These are phyloP conservation scores for Gentiana straminea DNA, from an alignment of 257 asterid genomes.

Conservation along the genomic window DNA sequence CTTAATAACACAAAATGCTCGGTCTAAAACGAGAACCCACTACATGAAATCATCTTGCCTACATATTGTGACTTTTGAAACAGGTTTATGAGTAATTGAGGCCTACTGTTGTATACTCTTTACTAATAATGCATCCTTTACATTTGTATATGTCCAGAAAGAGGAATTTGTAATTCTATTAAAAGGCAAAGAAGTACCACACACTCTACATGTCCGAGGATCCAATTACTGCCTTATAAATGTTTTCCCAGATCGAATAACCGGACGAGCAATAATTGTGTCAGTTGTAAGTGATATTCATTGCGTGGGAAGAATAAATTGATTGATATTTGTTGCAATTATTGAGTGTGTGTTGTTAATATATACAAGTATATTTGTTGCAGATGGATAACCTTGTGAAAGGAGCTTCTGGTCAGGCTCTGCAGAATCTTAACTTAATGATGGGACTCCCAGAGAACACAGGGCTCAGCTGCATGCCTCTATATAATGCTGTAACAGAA, in stretches of 20 bases:
- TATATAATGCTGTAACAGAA: background rate
- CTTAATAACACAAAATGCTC: background rate
- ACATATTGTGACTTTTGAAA: no score
- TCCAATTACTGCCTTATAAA: slow-evolving; percentile 87
- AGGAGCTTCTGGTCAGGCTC: slow-evolving; percentile 92
- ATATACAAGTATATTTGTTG: slow-evolving; percentile 4
- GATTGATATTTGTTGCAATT: no score
- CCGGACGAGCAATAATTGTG: slow-evolving; percentile 80
- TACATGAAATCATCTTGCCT: no score
- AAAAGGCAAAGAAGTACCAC: slow-evolving; percentile 62
- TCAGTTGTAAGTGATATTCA: slow-evolving; percentile 50
- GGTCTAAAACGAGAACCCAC: no score
- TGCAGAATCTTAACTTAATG: slow-evolving; percentile 88
- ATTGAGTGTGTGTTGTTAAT: no score
- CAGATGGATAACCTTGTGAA: slow-evolving; percentile 91
- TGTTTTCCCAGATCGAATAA: slow-evolving; percentile 81
- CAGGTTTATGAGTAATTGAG: no score
- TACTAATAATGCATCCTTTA: no score
- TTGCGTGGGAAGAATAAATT: no score
- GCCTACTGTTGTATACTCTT: no score
- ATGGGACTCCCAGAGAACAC: slow-evolving; percentile 77
- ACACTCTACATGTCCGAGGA: slow-evolving; percentile 81
- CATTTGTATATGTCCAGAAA: slow-evolving; percentile 31
- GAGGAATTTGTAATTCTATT: slow-evolving; percentile 69
- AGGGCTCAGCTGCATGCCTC: slow-evolving; percentile 45